These are phyloP conservation scores for Aristolochia californica DNA, from an alignment of 164 flowering plant species.

Conservation along the genomic window DNA sequence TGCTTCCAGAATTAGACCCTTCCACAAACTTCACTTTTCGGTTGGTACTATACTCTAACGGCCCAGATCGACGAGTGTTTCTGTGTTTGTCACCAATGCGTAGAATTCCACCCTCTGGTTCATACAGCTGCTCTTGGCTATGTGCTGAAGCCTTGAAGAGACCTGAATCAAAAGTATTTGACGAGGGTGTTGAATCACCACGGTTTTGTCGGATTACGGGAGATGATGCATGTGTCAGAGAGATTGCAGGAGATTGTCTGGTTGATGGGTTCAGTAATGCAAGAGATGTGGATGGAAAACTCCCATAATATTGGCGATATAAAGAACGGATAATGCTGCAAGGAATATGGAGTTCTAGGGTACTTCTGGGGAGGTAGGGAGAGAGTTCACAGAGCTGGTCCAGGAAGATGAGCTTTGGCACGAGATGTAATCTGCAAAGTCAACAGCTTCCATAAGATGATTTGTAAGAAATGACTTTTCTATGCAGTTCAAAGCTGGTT, in stretches of 20 bases:
- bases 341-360: conserved; percentile 75
- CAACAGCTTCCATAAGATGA: too few relatives aligned
- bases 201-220: conserved; percentile 44
- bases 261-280: conserved; percentile 57
- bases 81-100: conserved; percentile 36
- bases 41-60: conserved; percentile 72
- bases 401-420: conserved; percentile 78
- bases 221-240: conserved; percentile 47
- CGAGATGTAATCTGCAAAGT: conserved; percentile 62
- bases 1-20: conserved; percentile 71
- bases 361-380: conserved; percentile 72
- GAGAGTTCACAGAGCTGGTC: conserved; percentile 90
- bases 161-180: conserved; percentile 37
- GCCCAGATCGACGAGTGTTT: conserved; percentile 74
- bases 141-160: conserved; percentile 44
- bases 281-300: conserved; percentile 47
- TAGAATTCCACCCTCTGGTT: conserved; percentile 29
- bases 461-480: too few relatives aligned
- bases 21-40: conserved; percentile 52
- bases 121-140: conserved; percentile 44
- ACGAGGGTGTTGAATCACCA: conserved; percentile 50
- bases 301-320: conserved; percentile 76
- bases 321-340: conserved; percentile 81
- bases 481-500: too few relatives aligned
- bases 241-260: conserved; percentile 60